A percentile compares a stretch with the other conserved stretches of the same genome.
These are phyloP conservation scores for Termitomyces sp. DNA, from an alignment of 768 basidiomycete genomes.

Conservation along the genomic window DNA sequence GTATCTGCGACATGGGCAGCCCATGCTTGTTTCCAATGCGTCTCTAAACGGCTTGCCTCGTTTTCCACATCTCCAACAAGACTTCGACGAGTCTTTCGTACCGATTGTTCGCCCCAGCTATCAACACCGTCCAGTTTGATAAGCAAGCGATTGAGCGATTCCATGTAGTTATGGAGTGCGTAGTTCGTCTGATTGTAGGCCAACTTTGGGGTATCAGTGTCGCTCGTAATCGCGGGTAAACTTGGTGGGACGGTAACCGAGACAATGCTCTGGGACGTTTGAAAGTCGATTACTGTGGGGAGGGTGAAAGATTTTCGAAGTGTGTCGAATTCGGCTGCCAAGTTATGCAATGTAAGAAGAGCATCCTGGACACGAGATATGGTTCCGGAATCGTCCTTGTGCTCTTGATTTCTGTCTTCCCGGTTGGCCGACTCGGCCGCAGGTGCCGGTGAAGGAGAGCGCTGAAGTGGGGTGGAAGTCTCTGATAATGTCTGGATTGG, in stretches of 20 bases:
- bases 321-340: constrained; percentile 34
- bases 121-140: constrained; percentile 66
- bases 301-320: constrained; percentile 40
- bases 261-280: constrained; percentile 27
- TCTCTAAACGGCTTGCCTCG: constrained; percentile 54
- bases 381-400: constrained; percentile 39
- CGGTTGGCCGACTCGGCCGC: constrained; percentile 13
- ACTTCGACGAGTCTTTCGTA: constrained; percentile 48
- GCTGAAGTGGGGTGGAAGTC: constrained; percentile 4
- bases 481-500: not conserved
- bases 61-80: constrained; percentile 58
- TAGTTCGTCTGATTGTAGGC: constrained; percentile 62
- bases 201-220: constrained; percentile 35
- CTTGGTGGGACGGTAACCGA: constrained; percentile 22
- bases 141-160: constrained; percentile 61
- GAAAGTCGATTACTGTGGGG: constrained; percentile 48
- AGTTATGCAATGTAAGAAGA: constrained; percentile 32
- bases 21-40: constrained; percentile 38
- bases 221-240: constrained; percentile 18
- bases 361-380: constrained; percentile 43
- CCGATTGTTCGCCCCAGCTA: constrained; percentile 52
- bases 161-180: constrained; percentile 57
- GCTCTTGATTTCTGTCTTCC: constrained; percentile 26
- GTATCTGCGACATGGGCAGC: constrained; percentile 20
- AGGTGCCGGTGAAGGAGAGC: constrained; percentile 4